These are phyloP conservation scores for Aspergillus sp. DNA, from an alignment of 2,329 filamentous ascomycete species.

Conservation along the genomic window DNA sequence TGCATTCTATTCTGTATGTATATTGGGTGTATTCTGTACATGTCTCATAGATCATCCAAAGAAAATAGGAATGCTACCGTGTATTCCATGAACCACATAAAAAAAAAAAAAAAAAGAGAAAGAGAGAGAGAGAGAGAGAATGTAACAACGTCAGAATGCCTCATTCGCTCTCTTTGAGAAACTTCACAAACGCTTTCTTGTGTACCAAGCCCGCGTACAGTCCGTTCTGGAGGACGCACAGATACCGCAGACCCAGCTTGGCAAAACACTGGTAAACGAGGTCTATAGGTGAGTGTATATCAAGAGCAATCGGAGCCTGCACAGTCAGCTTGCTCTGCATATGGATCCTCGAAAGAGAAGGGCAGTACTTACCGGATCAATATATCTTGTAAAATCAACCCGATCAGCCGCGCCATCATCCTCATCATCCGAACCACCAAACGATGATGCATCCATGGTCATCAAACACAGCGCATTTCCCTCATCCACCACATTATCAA, in stretches of 20 bases:
- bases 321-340: conserved; percentile 5
- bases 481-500: conserved; percentile 77
- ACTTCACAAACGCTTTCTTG: conserved; percentile 95
- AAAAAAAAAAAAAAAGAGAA: not conserved
- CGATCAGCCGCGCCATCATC: conserved; percentile 52
- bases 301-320: conserved; percentile 75
- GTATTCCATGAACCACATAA: not conserved
- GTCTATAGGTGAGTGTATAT: conserved; percentile 86
- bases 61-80: not conserved
- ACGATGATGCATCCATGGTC: conserved; percentile 55
- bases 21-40: not conserved
- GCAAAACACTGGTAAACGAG: conserved; percentile 94
- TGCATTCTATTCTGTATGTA: conserved; percentile 1
- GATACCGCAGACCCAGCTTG: conserved; percentile 85
- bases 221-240: conserved; percentile 80
- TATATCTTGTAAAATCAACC: conserved; percentile 82
- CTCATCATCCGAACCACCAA: conserved; percentile 53
- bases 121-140: no score
- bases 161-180: conserved; percentile 71
- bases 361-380: conserved; percentile 63
- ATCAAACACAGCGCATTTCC: conserved; percentile 69
- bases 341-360: not conserved
- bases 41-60: not conserved
- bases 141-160: not conserved
- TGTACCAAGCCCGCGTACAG: conserved; percentile 88